Percentiles rank a stretch among this genome's conserved stretches.
These are phyloP conservation scores for Graphiopsis chlorocephala DNA, from an alignment of 2,329 filamentous ascomycete genomes.

Conservation along the genomic window DNA sequence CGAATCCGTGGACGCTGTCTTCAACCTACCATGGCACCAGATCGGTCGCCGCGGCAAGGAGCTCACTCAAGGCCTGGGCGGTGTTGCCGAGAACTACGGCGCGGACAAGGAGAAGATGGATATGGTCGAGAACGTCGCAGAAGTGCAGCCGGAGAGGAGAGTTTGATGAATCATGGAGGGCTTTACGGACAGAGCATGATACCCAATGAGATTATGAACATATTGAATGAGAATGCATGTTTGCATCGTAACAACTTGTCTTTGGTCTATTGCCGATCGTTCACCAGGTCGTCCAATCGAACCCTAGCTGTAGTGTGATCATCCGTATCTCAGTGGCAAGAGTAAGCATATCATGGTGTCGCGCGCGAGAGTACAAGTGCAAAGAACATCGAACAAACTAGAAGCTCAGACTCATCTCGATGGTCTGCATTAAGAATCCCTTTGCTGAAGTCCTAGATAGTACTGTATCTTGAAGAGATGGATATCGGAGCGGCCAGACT, in stretches of 20 bases:
- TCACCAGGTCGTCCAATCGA: no score
- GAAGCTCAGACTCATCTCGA: no score
- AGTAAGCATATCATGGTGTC: no score
- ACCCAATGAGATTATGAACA: background rate
- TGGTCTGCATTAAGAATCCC: no score
- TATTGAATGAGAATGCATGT: background rate
- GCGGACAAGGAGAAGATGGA: slow-evolving; percentile 27
- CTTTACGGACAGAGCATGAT: background rate
- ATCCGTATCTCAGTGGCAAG: no score
- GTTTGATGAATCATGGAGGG: background rate
- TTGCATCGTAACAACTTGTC: background rate
- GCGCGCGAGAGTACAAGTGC: no score
- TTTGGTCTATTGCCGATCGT: background rate
- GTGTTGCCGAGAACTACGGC: slow-evolving; percentile 26
- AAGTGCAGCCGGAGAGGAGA: slow-evolving; percentile 18
- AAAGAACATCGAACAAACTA: no score
- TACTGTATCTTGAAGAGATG: no score
- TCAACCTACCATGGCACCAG: slow-evolving; percentile 69
- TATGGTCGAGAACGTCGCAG: slow-evolving; percentile 22
- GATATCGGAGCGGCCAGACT: no score
- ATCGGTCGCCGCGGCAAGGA: slow-evolving; percentile 55
- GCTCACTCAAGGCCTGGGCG: slow-evolving; percentile 26
- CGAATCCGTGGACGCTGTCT: slow-evolving; percentile 53
- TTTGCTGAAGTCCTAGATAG: no score
- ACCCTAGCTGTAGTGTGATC: no score